Evolutionary conservation across 2,329 filamentous ascomycete genomes (phyloP).

Genomic region (Exophiala mesophila): DNA sequence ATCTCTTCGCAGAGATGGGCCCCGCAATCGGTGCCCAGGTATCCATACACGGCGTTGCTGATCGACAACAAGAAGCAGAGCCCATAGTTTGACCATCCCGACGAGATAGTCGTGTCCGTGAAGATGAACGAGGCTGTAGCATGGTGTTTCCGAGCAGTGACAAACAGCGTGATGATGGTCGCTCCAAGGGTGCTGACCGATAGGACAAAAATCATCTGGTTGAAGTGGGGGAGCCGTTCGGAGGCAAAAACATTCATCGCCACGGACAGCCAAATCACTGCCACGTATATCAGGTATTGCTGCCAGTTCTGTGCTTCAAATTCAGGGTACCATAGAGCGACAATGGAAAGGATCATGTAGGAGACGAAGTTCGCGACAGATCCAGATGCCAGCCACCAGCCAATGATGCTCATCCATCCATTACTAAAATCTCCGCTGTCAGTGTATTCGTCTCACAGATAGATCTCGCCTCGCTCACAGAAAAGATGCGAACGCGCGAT

Average conservation of each 20-base stretch:
- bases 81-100: slow-evolving; percentile 33
- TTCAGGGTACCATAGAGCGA: slow-evolving; percentile 6
- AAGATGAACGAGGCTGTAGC: slow-evolving; percentile 29
- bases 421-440: slow-evolving; percentile 7
- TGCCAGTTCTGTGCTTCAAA: slow-evolving; percentile 13
- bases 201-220: slow-evolving; percentile 15
- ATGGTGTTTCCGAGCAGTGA: slow-evolving; percentile 15
- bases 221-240: background rate
- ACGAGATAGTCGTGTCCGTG: slow-evolving; percentile 36
- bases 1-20: slow-evolving; percentile 22
- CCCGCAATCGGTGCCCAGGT: slow-evolving; percentile 15
- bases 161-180: slow-evolving; percentile 24
- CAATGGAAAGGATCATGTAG: slow-evolving; percentile 14
- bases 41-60: slow-evolving; percentile 21
- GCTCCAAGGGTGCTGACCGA: slow-evolving; percentile 17
- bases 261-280: slow-evolving; percentile 3
- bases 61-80: slow-evolving; percentile 28
- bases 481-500: slow-evolving; percentile 14
- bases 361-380: slow-evolving; percentile 18
- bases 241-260: slow-evolving; percentile 6
- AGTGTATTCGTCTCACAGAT: slow-evolving; percentile 1
- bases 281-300: slow-evolving; percentile 5
- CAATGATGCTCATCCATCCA: slow-evolving; percentile 14
- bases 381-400: slow-evolving; percentile 17
- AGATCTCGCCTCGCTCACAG: no score